Conservation (phyloP, 2,329 filamentous ascomycete species). For the Aspergillus ochraceus region DNA sequence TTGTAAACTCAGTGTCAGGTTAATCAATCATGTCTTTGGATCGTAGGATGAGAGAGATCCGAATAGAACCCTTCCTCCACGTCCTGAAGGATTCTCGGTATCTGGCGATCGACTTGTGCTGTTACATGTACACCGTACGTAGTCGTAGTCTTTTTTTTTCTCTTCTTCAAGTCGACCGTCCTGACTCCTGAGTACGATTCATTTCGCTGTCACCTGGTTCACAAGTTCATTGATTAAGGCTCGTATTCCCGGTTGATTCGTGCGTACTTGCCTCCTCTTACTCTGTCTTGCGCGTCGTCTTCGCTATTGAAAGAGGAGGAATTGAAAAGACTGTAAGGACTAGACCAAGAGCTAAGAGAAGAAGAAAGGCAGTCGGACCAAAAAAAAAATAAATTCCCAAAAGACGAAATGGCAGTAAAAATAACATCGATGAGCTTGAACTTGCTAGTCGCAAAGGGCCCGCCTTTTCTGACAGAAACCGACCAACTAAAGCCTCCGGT, state of each 20-base stretch:
- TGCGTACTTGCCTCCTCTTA: no score
- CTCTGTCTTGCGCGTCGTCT: background rate
- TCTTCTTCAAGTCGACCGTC: no score
- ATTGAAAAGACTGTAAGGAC: background rate
- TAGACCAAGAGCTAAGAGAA: background rate
- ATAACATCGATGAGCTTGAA: background rate
- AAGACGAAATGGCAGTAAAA: background rate
- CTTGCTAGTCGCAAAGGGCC: background rate
- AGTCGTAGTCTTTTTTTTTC: background rate
- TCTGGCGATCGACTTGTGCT: background rate
- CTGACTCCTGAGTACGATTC: background rate
- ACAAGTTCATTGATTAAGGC: background rate
- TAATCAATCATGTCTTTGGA: no score
- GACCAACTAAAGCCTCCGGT: background rate
- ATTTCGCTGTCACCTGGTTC: background rate
- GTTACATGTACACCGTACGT: background rate
- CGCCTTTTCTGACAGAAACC: slow-evolving; percentile 2
- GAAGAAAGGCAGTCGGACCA: no score
- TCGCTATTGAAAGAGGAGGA: background rate
- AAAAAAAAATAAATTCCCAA: background rate
- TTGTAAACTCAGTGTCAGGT: background rate
- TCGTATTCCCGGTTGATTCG: background rate
- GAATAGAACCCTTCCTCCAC: background rate
- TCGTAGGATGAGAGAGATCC: background rate
- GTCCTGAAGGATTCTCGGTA: background rate